Conservation (phyloP, 257 asterid genomes). For the Solanum dulcamara region DNA sequence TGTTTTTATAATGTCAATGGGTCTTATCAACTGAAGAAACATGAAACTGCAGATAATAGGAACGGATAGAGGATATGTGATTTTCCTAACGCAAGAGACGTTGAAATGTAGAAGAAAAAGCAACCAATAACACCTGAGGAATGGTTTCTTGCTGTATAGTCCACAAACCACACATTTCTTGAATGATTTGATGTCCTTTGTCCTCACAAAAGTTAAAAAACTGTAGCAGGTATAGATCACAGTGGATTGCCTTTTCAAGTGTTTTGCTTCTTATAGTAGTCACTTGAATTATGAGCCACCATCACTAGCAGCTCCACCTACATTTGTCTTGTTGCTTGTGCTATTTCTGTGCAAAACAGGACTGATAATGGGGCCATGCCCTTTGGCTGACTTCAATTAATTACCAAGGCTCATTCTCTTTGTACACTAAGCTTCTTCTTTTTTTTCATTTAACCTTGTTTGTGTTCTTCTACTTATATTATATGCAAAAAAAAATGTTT, state of each 20-base stretch:
- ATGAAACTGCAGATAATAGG: neutral
- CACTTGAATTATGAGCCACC: conserved; percentile 34
- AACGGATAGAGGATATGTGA: neutral
- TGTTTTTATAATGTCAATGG: neutral
- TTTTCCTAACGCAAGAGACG: neutral
- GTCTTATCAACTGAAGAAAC: neutral
- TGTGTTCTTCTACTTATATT: neutral
- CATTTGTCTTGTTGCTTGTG: conserved; percentile 14
- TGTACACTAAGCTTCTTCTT: neutral
- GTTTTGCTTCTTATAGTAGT: conserved; percentile 17
- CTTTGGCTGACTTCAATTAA: neutral
- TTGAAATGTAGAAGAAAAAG: neutral
- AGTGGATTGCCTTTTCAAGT: conserved; percentile 21
- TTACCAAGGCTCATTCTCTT: neutral
- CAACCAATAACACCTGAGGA: neutral
- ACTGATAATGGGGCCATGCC: conserved; percentile 7
- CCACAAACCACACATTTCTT: neutral
- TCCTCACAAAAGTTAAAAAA: conserved; percentile 2
- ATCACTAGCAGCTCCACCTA: conserved; percentile 21
- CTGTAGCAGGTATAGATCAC: neutral
- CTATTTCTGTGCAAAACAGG: conserved; percentile 5
- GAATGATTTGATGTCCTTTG: conserved; percentile 3
- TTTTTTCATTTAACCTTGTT: neutral
- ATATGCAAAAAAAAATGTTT: neutral
- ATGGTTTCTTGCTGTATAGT: neutral